Evolutionary conservation across 148 eudicot species (phyloP).

Genomic region (Vaccinium darrowii): DNA sequence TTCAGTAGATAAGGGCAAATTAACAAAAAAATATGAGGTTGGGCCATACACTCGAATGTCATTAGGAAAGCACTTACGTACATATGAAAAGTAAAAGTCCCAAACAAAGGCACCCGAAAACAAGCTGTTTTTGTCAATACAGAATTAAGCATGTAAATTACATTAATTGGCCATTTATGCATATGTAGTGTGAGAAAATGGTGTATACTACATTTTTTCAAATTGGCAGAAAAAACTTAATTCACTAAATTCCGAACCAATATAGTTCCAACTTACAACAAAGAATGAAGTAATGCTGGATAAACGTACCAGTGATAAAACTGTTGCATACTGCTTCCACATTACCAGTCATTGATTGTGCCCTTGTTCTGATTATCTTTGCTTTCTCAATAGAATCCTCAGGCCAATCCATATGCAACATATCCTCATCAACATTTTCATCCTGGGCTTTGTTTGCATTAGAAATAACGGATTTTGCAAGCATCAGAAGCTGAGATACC

Average conservation of each 20-base stretch:
- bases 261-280: not conserved
- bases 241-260: not conserved
- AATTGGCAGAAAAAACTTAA: not conserved
- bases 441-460: conserved; percentile 62
- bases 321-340: conserved; percentile 80
- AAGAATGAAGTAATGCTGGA: not conserved
- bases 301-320: conserved; percentile 68
- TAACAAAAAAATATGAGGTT: not conserved
- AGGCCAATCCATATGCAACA: conserved; percentile 70
- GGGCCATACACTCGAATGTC: not conserved
- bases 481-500: conserved; percentile 74
- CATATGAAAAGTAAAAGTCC: not conserved
- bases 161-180: not conserved
- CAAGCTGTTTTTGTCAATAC: not conserved
- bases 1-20: not conserved
- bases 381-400: conserved; percentile 90
- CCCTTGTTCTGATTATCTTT: conserved; percentile 64
- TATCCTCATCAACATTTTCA: conserved; percentile 46
- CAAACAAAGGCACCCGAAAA: not conserved
- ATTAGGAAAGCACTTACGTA: not conserved
- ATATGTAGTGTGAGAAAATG: not conserved
- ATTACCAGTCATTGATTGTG: conserved; percentile 67
- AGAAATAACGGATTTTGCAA: conserved; percentile 81
- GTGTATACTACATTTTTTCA: not conserved
- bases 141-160: not conserved